These are phyloP conservation scores for Hirsutella minnesotensis DNA, from an alignment of 2,329 filamentous ascomycete species.

Conservation along the genomic window DNA sequence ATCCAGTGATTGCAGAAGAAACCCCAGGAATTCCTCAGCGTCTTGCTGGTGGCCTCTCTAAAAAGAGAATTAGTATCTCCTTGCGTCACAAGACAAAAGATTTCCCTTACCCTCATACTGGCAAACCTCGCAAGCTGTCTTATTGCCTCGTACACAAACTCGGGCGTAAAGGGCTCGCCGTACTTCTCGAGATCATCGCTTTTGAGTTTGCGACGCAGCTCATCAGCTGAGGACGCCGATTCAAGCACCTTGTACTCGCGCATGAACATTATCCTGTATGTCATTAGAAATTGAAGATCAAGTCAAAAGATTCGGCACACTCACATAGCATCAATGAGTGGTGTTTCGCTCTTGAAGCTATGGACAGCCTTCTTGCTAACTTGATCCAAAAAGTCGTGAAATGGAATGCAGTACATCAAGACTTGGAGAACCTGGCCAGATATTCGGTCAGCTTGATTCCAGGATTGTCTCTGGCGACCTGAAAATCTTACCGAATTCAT, in stretches of 20 bases:
- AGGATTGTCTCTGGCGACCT: neutral
- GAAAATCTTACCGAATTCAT: constrained; percentile 86
- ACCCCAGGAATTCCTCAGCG: constrained; percentile 91
- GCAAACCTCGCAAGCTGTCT: constrained; percentile 76
- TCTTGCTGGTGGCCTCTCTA: constrained; percentile 94
- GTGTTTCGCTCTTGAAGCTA: constrained; percentile 91
- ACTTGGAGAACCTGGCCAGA: constrained; percentile 76
- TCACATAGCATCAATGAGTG: constrained; percentile 83
- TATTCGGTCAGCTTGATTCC: constrained; percentile 19
- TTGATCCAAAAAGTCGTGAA: constrained; percentile 87
- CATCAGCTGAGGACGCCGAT: constrained; percentile 61
- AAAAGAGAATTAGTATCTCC: constrained; percentile 5
- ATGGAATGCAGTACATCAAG: constrained; percentile 84
- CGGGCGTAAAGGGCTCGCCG: constrained; percentile 82
- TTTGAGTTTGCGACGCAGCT: constrained; percentile 64
- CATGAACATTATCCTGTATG: constrained; percentile 79
- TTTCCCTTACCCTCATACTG: constrained; percentile 62
- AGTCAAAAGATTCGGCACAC: neutral
- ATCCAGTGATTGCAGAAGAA: constrained; percentile 82
- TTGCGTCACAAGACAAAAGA: neutral
- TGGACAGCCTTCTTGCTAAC: constrained; percentile 72
- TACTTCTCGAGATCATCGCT: constrained; percentile 77
- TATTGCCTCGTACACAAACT: constrained; percentile 92
- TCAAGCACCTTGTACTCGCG: constrained; percentile 81
- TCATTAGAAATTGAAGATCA: neutral